A percentile compares a stretch with the other conserved stretches of the same genome.
These are phyloP conservation scores for Pichia sp. DNA, from an alignment of 1,139 yeast genomes.

Conservation along the genomic window DNA sequence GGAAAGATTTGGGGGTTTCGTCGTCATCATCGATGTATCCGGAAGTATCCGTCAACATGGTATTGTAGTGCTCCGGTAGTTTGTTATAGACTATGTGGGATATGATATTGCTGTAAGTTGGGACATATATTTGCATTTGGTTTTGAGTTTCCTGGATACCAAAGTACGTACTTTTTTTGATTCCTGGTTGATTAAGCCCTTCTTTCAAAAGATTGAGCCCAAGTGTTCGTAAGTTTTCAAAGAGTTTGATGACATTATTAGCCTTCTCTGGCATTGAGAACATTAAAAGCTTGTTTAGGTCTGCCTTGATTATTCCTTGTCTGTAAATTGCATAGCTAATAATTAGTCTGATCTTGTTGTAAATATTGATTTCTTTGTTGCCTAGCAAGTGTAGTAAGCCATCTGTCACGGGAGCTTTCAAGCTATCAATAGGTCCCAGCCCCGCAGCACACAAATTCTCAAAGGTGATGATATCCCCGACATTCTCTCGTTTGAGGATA, in stretches of 20 bases:
- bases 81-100: slow-evolving; percentile 20
- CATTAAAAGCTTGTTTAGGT: slow-evolving; percentile 59
- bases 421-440: slow-evolving; percentile 61
- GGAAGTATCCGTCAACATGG: slow-evolving; percentile 10
- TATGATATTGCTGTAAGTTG: slow-evolving; percentile 23
- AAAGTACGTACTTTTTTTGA: slow-evolving; percentile 42
- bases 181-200: slow-evolving; percentile 29
- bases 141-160: slow-evolving; percentile 45
- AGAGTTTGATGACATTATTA: slow-evolving; percentile 48
- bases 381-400: slow-evolving; percentile 50
- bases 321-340: slow-evolving; percentile 73
- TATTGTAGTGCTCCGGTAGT: slow-evolving; percentile 22
- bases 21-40: slow-evolving; percentile 16
- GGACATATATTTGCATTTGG: slow-evolving; percentile 20
- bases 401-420: slow-evolving; percentile 49
- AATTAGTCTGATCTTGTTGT: slow-evolving; percentile 65
- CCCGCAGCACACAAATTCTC: slow-evolving; percentile 33
- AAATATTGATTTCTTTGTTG: slow-evolving; percentile 17
- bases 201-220: slow-evolving; percentile 63
- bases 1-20: slow-evolving; percentile 23
- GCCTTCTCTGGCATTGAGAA: slow-evolving; percentile 48
- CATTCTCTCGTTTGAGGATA: slow-evolving; percentile 16
- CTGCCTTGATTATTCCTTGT: slow-evolving; percentile 75
- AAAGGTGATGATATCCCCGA: slow-evolving; percentile 34
- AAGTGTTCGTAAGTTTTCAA: slow-evolving; percentile 37